phyloP scores from a whole-genome alignment of 495 filamentous ascomycete genomes.

The Neurospora sublineolata region DNA sequence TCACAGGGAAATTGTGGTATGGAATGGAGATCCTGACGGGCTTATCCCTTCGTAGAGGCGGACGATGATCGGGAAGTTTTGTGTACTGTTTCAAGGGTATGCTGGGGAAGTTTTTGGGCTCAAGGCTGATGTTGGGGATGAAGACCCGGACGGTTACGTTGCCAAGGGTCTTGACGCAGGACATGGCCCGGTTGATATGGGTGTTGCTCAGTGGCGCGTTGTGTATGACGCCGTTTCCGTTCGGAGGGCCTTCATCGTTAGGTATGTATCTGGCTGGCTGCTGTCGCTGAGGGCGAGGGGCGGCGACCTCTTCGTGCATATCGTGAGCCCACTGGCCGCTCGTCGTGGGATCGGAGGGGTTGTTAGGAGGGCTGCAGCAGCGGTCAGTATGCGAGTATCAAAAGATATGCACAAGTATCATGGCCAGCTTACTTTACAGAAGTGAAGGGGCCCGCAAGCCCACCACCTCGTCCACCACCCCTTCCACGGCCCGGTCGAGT shows the following conservation, averaged over 20 bases:
- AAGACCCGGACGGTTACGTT: constrained; percentile 71
- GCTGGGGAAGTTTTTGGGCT: constrained; percentile 55
- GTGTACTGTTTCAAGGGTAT: constrained; percentile 79
- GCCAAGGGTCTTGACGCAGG: constrained; percentile 50
- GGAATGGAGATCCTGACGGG: constrained; percentile 91
- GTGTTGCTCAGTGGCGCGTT: constrained; percentile 30
- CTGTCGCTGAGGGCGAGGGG: constrained; percentile 25
- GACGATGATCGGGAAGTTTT: constrained; percentile 86
- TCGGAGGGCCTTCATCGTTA: constrained; percentile 31
- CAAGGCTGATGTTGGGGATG: constrained; percentile 60
- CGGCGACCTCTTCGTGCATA: constrained; percentile 74
- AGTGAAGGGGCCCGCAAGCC: constrained; percentile 41
- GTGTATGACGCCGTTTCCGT: constrained; percentile 34
- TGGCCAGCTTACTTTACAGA: constrained; percentile 43
- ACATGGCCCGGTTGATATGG: constrained; percentile 48
- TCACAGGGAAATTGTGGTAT: constrained; percentile 37
- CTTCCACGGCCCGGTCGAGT: constrained; percentile 37
- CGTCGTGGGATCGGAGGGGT: constrained; percentile 42
- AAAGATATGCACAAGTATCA: constrained; percentile 1
- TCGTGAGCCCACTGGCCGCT: constrained; percentile 85
- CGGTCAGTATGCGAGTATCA: constrained; percentile 21
- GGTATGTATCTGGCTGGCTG: constrained; percentile 24
- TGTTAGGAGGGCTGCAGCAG: constrained; percentile 31
- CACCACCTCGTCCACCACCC: constrained; percentile 37
- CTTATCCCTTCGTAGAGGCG: constrained; percentile 89